Conservation (phyloP, 1,139 yeast species). For the Suhomyces terraborum region DNA sequence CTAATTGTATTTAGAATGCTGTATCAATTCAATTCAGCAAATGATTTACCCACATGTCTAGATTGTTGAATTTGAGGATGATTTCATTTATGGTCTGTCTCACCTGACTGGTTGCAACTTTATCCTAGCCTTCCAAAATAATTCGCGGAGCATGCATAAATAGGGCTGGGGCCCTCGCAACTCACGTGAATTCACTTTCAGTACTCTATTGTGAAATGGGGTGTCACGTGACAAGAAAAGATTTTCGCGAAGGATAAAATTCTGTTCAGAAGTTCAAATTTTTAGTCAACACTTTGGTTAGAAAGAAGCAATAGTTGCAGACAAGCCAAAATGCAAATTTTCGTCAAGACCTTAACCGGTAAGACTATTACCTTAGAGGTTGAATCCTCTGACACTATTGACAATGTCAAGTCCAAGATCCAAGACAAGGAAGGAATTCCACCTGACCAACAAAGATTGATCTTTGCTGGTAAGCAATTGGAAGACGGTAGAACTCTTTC, state of each 20-base stretch:
- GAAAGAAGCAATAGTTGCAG: conserved; percentile 55
- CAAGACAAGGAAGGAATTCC: conserved; percentile 99
- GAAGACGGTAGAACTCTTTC: conserved; percentile 99
- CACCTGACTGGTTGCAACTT: conserved; percentile 4
- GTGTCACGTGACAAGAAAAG: conserved; percentile 6
- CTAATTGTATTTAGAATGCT: too few relatives aligned
- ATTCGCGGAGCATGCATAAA: background rate
- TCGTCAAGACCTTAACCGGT: conserved; percentile 98
- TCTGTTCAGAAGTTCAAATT: background rate
- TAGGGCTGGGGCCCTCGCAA: conserved; percentile 8
- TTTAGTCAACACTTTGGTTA: conserved; percentile 35
- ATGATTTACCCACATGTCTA: background rate
- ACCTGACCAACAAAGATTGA: conserved; percentile 99
- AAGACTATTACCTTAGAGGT: conserved; percentile 99
- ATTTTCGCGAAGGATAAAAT: background rate
- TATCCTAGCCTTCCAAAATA: background rate
- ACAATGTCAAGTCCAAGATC: conserved; percentile 98
- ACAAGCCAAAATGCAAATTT: conserved; percentile 87
- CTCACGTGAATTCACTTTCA: background rate
- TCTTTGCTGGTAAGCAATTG: conserved; percentile 99
- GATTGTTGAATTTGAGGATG: too few relatives aligned
- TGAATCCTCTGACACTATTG: conserved; percentile 98
- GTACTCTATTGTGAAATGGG: background rate
- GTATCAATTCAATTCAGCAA: background rate
- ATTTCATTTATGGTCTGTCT: too few relatives aligned